Base-by-base conservation (phyloP, 176 grass and related monocot genomes). In the Oryza glumipatula region DNA sequence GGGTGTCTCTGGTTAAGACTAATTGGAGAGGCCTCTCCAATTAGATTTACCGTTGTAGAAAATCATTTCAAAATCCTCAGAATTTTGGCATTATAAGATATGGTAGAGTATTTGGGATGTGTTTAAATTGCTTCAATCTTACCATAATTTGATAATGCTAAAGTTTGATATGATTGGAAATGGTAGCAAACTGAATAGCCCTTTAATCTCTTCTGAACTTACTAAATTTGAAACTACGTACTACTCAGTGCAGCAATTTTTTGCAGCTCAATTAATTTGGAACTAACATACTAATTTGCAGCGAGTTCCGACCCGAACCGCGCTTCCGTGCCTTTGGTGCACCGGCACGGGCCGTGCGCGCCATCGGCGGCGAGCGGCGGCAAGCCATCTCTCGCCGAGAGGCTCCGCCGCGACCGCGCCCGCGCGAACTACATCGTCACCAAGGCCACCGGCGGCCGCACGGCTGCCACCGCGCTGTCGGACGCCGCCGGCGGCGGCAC, bases 341-440 rank as follows among this genome's bases (percentile, higher is more conserved):
- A 70, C 38, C 76, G 76, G 64, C 70, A 89, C 70, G 56, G 80
- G 0, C 80, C 80, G 2, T 88, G 86, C 74, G 14, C 16, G 32
- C 54, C 67, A 0, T 14, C 41, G 2, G 3, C 3, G 4, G 2
- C 28, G 41, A 5, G 1, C 16, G 13, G 4, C 7, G 17, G 4
- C 7, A 30, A 45, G 78, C 72, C 88, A 6, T 54, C 83, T 9
- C 30, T 85, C 0, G 21, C 15, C 9, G 72, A 89, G 12, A 45
- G 3, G 4, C 78, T 89, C 14, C 65, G 72, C 8, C 33, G n/a
- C 2, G 35, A 52, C 72, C 82, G 52, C 0, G 52, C 15, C 7
- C 88, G 82, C 0, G n/a, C 28, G 10, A 14, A 54, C 32, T 65
- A 71, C 72, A 70, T 85, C 48, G 6, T 1, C 1, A n/a, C 39